A percentile compares a stretch with the other conserved stretches of the same genome.
phyloP scores from a whole-genome alignment of 805 yeast genomes.

The Pichia nakasei region DNA sequence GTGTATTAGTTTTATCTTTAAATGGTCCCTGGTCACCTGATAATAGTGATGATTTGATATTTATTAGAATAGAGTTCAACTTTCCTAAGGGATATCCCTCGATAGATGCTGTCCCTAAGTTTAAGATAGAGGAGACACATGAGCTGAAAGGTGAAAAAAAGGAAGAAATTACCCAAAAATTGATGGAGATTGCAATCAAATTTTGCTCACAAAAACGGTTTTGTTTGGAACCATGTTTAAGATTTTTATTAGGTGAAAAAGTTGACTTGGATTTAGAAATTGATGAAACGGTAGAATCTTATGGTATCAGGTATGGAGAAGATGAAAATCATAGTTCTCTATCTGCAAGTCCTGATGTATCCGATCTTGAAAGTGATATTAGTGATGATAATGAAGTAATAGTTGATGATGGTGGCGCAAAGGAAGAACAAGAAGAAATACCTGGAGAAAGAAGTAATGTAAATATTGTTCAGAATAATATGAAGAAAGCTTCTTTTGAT shows the following conservation, averaged over 20 bases:
- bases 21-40: slow-evolving; percentile 64
- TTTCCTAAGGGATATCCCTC: slow-evolving; percentile 73
- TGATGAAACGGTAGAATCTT: slow-evolving; percentile 6
- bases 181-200: slow-evolving; percentile 47
- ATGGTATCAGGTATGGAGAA: background rate
- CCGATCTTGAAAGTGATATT: background rate
- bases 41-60: slow-evolving; percentile 42
- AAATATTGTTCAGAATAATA: slow-evolving; percentile 1
- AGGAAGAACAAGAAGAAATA: slow-evolving; percentile 11
- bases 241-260: slow-evolving; percentile 76
- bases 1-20: slow-evolving; percentile 66
- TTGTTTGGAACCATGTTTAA: slow-evolving; percentile 72
- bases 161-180: slow-evolving; percentile 39
- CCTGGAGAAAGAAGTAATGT: slow-evolving; percentile 14
- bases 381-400: slow-evolving; percentile 26
- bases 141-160: slow-evolving; percentile 46
- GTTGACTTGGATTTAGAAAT: slow-evolving; percentile 36
- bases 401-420: slow-evolving; percentile 28
- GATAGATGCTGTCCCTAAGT: slow-evolving; percentile 37
- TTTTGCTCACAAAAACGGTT: slow-evolving; percentile 51
- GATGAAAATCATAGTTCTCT: background rate
- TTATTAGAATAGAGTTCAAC: slow-evolving; percentile 58
- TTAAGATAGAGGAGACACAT: slow-evolving; percentile 71
- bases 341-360: background rate
- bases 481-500: slow-evolving; percentile 39